Base-by-base conservation (phyloP, 1,284 basidiomycete species). In the Pseudozyma flocculosa region DNA sequence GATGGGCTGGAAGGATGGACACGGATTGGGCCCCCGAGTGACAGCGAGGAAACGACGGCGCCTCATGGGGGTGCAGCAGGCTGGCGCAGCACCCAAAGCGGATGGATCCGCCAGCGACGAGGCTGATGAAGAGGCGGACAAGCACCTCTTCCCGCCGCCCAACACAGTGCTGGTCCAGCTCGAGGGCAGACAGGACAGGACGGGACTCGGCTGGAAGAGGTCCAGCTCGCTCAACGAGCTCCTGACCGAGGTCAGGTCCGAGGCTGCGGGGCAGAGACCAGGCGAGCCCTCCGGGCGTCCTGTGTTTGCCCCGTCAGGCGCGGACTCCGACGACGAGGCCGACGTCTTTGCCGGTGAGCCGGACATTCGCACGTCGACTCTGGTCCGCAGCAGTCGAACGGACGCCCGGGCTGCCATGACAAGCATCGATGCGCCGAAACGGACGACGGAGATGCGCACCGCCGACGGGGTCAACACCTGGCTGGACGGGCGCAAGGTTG, bases 1-100 rank as follows among this genome's bases (percentile, higher is more conserved):
- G 78, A 94, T 97, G 86, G 94, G 94, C 0, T 97, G 94, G 94
- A 84, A 87, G 50, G 80, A 86, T 0, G 94, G 93, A 0, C 91
- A 95, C 78, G 94, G 92, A 4, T 85, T 97, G 23, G 94, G 94
- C 0, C 91, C 92, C 1, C 85, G 92, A 8, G 82, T 97, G n/a
- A 86, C 90, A 2, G 84, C 88, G 50, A 83, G 85, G 36, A 86
- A 89, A 72, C 84, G 88, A 36, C 85, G 84, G 62, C 81, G 85
- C 17, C 23, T 72, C 13, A 11, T 50, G 5, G 24, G 44, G 11
- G 18, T 61, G 32, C 40, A 61, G n/a, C 44, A 48, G 10, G 42
- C 40, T 34, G 46, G 43, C 41, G 0, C 40, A 18, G 26, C 39
- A 24, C 4, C 39, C 14, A 11, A 36, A 18, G 39, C 48, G 4